Evolutionary conservation across 768 basidiomycete genomes (phyloP).

Genomic region (Pleurotus giganteus): DNA sequence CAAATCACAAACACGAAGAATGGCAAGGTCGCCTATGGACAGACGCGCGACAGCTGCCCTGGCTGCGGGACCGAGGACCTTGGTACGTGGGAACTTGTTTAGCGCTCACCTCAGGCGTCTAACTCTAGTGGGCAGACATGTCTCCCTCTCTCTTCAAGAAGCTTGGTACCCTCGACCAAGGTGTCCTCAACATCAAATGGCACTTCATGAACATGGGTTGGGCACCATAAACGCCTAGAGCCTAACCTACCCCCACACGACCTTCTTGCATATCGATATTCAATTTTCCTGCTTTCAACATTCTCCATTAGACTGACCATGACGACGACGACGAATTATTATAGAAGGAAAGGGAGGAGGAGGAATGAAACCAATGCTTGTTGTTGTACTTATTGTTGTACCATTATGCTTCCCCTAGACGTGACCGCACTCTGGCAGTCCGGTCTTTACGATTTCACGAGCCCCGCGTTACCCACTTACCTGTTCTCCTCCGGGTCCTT

Average conservation of each 20-base stretch:
- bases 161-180: conserved; percentile 44
- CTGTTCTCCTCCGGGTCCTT: too few species aligned
- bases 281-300: neutral
- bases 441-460: too few species aligned
- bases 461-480: too few species aligned
- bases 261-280: neutral
- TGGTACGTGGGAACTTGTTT: conserved; percentile 39
- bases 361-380: neutral
- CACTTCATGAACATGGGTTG: conserved; percentile 51
- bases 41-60: conserved; percentile 57
- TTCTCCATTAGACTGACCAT: neutral
- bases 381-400: neutral
- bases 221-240: conserved; percentile 30
- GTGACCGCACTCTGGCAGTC: neutral
- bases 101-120: neutral
- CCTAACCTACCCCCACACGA: neutral
- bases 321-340: neutral
- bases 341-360: neutral
- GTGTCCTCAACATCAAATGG: conserved; percentile 58
- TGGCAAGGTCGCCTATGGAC: conserved; percentile 46
- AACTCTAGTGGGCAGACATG: conserved; percentile 48
- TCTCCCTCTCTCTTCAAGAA: conserved; percentile 58
- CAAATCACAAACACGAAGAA: conserved; percentile 58
- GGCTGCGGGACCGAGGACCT: conserved; percentile 51
- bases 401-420: neutral